These are phyloP conservation scores for Phytophthora europaea DNA, from an alignment of 352 stramenopile species.

Conservation along the genomic window DNA sequence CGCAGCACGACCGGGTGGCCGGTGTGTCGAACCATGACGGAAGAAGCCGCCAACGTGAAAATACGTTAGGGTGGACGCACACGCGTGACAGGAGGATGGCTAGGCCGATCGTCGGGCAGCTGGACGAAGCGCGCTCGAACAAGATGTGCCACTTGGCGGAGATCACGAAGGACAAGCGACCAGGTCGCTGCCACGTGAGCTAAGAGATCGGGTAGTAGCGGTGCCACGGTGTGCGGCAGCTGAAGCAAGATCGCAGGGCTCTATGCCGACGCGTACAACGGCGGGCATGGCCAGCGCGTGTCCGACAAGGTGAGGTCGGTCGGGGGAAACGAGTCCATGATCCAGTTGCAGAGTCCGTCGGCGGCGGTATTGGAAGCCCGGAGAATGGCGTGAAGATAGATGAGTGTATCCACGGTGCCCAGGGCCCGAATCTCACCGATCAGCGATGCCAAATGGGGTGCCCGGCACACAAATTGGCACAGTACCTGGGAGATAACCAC, in stretches of 20 bases:
- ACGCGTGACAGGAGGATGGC: too few relatives aligned
- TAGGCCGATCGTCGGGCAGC: too few relatives aligned
- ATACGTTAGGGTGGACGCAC: too few relatives aligned
- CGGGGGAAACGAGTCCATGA: conserved; percentile 17
- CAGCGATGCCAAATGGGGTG: background rate
- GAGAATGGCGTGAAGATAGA: conserved; percentile 9
- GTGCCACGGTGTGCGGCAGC: background rate
- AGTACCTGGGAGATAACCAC: conserved; percentile 24
- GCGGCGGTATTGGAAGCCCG: background rate
- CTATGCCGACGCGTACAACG: background rate
- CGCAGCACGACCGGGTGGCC: too few relatives aligned
- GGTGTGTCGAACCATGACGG: too few relatives aligned
- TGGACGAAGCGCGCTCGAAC: background rate
- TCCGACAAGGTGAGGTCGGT: background rate
- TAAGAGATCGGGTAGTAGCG: background rate
- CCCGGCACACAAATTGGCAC: background rate
- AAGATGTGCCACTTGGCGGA: background rate
- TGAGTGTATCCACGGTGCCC: background rate
- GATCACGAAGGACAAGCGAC: background rate
- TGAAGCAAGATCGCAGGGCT: background rate
- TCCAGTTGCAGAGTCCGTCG: conserved; percentile 34
- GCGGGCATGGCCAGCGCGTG: background rate
- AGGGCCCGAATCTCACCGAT: conserved; percentile 14
- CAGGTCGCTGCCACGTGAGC: background rate
- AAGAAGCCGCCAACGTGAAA: too few relatives aligned